Conservation (phyloP, 2,329 filamentous ascomycete genomes). For the Bimuria novae-zelandiae region DNA sequence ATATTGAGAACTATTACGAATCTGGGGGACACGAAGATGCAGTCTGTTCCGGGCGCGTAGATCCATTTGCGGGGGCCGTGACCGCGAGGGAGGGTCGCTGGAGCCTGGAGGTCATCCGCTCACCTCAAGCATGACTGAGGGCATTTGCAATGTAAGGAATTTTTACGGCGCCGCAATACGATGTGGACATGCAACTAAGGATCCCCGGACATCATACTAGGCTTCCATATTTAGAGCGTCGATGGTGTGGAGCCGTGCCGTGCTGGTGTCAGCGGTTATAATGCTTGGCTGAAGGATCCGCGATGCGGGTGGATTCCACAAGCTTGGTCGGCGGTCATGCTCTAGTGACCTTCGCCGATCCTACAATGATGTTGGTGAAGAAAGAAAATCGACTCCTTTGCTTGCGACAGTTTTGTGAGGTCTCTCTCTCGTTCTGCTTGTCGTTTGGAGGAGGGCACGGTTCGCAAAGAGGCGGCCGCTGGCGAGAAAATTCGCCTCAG, state of each 20-base stretch:
- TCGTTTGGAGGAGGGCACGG: no score
- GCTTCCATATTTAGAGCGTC: slow-evolving; percentile 6
- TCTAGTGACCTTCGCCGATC: background rate
- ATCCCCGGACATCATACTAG: background rate
- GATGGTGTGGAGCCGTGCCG: background rate
- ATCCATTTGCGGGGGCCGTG: no score
- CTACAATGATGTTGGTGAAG: background rate
- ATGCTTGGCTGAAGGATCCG: slow-evolving; percentile 5
- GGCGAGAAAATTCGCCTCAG: no score
- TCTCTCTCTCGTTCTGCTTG: no score
- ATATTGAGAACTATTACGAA: background rate
- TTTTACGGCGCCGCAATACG: background rate
- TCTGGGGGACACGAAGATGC: background rate
- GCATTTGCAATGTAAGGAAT: no score
- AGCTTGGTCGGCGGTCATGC: background rate
- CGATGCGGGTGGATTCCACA: slow-evolving; percentile 7
- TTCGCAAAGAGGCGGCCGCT: no score
- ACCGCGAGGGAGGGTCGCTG: background rate
- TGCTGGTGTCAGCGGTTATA: slow-evolving; percentile 9
- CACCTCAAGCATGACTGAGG: no score
- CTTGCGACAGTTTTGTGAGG: background rate
- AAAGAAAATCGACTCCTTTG: background rate
- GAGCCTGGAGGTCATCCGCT: no score
- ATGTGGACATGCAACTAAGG: background rate
- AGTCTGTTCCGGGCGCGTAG: no score